Evolutionary conservation across 768 basidiomycete species (phyloP).

Genomic region (Phylloporus sp.): DNA sequence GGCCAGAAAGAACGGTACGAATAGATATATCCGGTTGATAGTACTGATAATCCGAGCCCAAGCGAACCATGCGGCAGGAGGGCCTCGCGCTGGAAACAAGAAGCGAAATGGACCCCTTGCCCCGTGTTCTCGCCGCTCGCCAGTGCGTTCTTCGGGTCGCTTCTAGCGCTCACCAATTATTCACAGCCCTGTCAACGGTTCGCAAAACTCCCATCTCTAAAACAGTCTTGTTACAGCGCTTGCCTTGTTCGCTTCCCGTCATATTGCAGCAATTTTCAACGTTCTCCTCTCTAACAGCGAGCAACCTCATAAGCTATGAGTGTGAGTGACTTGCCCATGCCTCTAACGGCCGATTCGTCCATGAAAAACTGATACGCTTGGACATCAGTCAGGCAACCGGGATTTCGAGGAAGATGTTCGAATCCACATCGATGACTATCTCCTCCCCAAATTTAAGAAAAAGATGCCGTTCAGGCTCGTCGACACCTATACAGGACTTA

Average conservation of each 20-base stretch:
- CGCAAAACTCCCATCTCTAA: neutral
- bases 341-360: neutral
- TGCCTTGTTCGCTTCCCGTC: neutral
- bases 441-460: constrained; percentile 12
- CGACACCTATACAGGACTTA: constrained; percentile 25
- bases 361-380: neutral
- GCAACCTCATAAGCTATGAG: neutral
- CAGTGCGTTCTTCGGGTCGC: neutral
- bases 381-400: neutral
- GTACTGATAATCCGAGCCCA: too few relatives aligned
- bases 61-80: too few relatives aligned
- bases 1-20: too few relatives aligned
- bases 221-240: neutral
- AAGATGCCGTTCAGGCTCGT: constrained; percentile 23
- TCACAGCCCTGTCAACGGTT: neutral
- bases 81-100: too few relatives aligned
- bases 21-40: neutral
- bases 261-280: neutral
- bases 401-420: constrained; percentile 13
- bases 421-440: constrained; percentile 9
- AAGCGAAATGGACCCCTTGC: neutral
- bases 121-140: neutral
- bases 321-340: neutral
- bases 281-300: neutral
- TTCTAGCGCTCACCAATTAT: too few relatives aligned